Percentiles rank a stretch among this genome's conserved stretches.
Evolutionary conservation across 495 filamentous ascomycete species (phyloP).

Genomic region (Tuber umbilicatum): DNA sequence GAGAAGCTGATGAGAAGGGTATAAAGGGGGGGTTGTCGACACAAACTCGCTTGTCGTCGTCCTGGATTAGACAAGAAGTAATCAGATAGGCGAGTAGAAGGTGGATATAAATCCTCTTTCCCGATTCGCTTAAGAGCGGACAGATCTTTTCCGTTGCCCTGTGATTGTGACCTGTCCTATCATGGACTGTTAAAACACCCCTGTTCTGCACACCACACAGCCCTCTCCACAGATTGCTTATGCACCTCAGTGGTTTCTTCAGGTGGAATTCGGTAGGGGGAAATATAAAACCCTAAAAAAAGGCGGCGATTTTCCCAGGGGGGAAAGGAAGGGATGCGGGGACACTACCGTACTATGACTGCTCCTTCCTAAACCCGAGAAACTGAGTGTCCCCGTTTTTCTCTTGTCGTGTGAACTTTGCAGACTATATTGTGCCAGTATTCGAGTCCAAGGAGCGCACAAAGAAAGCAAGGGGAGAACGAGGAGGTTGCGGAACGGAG

Average conservation of each 20-base stretch:
- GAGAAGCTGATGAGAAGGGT: neutral
- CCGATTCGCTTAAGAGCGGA: slow-evolving; percentile 27
- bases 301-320: neutral
- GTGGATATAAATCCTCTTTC: slow-evolving; percentile 26
- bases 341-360: neutral
- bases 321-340: neutral
- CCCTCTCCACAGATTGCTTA: neutral
- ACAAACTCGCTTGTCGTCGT: slow-evolving; percentile 3
- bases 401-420: neutral
- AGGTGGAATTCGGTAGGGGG: neutral
- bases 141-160: neutral
- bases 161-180: slow-evolving; percentile 13
- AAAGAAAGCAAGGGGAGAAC: neutral
- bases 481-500: neutral
- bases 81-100: slow-evolving; percentile 20
- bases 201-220: neutral
- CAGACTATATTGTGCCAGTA: neutral
- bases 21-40: neutral
- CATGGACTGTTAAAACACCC: neutral
- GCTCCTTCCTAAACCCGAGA: neutral
- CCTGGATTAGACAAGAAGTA: slow-evolving; percentile 14
- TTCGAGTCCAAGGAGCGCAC: neutral
- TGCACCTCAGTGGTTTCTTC: neutral
- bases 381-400: neutral
- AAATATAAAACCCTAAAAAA: neutral